Evolutionary conservation across 495 filamentous ascomycete species (phyloP).

Genomic region (Penicillium macrosclerotiorum): DNA sequence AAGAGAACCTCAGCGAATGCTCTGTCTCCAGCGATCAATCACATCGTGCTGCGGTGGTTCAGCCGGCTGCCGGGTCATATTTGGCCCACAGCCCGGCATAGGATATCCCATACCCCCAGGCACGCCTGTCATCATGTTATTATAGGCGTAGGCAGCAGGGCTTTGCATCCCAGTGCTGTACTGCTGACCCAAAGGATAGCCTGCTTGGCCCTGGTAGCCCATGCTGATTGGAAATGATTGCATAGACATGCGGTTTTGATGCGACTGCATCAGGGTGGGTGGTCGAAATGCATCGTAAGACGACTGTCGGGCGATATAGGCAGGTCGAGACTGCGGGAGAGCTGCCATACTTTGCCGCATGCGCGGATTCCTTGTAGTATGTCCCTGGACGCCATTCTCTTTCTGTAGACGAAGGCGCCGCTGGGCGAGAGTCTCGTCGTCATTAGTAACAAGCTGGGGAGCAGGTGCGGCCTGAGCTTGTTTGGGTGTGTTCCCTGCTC

Average conservation of each 20-base stretch:
- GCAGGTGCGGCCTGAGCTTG: slow-evolving; percentile 9
- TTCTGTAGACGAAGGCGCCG: slow-evolving; percentile 76
- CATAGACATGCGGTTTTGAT: slow-evolving; percentile 31
- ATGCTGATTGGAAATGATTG: slow-evolving; percentile 28
- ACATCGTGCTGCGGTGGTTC: slow-evolving; percentile 67
- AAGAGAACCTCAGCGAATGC: slow-evolving; percentile 46
- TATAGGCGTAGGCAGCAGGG: slow-evolving; percentile 29
- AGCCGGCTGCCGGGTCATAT: slow-evolving; percentile 31
- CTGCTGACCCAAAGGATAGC: slow-evolving; percentile 21
- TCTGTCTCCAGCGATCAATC: slow-evolving; percentile 90
- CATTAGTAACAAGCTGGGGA: slow-evolving; percentile 18
- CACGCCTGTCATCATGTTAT: slow-evolving; percentile 31
- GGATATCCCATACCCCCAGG: slow-evolving; percentile 36
- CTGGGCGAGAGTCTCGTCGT: slow-evolving; percentile 88
- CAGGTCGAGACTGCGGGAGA: slow-evolving; percentile 59
- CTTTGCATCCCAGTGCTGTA: slow-evolving; percentile 28
- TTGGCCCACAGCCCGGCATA: slow-evolving; percentile 30
- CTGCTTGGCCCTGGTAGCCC: slow-evolving; percentile 15
- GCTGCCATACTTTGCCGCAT: slow-evolving; percentile 66
- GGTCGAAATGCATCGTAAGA: slow-evolving; percentile 26
- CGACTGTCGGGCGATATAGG: slow-evolving; percentile 29
- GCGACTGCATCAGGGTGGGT: slow-evolving; percentile 8
- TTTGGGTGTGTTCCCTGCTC: slow-evolving; percentile 28
- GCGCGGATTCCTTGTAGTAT: slow-evolving; percentile 30
- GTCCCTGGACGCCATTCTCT: slow-evolving; percentile 48